Percentiles rank a stretch among this genome's conserved stretches.
Evolutionary conservation across 176 grass and related monocot genomes (phyloP).

Genomic region (Oryza nivara): DNA sequence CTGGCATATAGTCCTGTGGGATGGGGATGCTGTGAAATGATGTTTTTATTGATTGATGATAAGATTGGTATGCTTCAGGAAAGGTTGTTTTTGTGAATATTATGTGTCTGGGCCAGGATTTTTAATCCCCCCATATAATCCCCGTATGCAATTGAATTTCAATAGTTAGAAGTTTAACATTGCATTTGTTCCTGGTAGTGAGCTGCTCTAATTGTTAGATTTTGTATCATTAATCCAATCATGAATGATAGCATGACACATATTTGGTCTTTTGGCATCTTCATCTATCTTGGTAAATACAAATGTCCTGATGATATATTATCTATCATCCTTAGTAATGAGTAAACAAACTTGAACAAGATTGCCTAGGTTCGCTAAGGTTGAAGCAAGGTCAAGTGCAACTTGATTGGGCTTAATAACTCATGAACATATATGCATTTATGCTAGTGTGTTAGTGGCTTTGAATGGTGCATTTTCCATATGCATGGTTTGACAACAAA

Average conservation of each 20-base stretch:
- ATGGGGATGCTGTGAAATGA: background rate
- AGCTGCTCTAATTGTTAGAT: background rate
- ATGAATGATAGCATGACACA: background rate
- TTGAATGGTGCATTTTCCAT: background rate
- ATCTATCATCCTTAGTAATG: background rate
- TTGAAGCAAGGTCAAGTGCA: background rate
- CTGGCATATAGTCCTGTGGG: background rate
- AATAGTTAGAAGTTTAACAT: background rate
- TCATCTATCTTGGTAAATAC: background rate
- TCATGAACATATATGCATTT: background rate
- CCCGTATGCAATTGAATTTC: background rate
- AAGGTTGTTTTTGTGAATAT: background rate
- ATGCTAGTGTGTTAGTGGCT: background rate
- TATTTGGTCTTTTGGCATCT: background rate
- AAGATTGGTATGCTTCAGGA: background rate
- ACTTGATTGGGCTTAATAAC: background rate
- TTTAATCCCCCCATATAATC: background rate
- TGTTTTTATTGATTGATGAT: constrained; percentile 2
- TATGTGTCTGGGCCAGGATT: background rate
- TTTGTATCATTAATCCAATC: background rate
- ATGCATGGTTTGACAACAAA: background rate
- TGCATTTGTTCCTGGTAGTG: background rate
- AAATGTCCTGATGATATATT: background rate
- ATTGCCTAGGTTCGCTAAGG: background rate
- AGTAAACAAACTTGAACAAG: background rate